These are phyloP conservation scores for Blastobotrys proliferans DNA, from an alignment of 1,139 yeast genomes.

Conservation along the genomic window DNA sequence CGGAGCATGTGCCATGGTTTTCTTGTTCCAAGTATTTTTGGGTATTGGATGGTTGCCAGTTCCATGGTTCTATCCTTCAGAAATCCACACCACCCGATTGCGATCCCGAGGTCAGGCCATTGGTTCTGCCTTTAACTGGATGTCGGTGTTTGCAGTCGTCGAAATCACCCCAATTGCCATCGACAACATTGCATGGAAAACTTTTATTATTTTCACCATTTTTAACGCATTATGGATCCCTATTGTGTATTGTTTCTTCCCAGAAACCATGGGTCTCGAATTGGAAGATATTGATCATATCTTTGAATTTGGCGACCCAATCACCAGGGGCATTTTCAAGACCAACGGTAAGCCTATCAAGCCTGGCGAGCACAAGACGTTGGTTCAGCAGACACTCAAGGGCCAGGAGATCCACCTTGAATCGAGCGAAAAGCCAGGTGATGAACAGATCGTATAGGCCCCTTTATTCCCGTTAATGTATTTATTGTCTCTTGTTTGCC, in stretches of 20 bases:
- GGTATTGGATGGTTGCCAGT: slow-evolving; percentile 13
- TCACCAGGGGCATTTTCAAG: slow-evolving; percentile 14
- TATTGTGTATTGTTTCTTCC: slow-evolving; percentile 47
- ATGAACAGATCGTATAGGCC: not conserved
- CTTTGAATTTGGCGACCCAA: slow-evolving; percentile 17
- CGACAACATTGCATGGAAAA: slow-evolving; percentile 35
- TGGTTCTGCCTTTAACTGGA: slow-evolving; percentile 43
- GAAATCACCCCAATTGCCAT: slow-evolving; percentile 41
- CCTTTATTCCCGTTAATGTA: too few relatives aligned
- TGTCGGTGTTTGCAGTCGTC: slow-evolving; percentile 42
- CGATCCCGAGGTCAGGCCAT: slow-evolving; percentile 56
- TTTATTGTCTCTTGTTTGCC: too few relatives aligned
- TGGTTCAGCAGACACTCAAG: slow-evolving; percentile 10
- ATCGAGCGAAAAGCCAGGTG: not conserved
- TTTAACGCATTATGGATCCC: slow-evolving; percentile 52
- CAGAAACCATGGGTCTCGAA: slow-evolving; percentile 39
- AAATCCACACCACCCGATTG: slow-evolving; percentile 55
- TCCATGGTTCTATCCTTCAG: slow-evolving; percentile 50
- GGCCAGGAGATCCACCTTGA: slow-evolving; percentile 1
- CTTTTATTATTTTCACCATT: slow-evolving; percentile 36
- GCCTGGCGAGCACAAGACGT: slow-evolving; percentile 10
- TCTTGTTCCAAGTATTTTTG: slow-evolving; percentile 11
- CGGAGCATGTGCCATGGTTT: slow-evolving; percentile 14
- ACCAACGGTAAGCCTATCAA: slow-evolving; percentile 12
- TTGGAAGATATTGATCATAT: slow-evolving; percentile 46